These are phyloP conservation scores for Ceratobasidium sp. DNA, from an alignment of 1,284 basidiomycete species.

Conservation along the genomic window DNA sequence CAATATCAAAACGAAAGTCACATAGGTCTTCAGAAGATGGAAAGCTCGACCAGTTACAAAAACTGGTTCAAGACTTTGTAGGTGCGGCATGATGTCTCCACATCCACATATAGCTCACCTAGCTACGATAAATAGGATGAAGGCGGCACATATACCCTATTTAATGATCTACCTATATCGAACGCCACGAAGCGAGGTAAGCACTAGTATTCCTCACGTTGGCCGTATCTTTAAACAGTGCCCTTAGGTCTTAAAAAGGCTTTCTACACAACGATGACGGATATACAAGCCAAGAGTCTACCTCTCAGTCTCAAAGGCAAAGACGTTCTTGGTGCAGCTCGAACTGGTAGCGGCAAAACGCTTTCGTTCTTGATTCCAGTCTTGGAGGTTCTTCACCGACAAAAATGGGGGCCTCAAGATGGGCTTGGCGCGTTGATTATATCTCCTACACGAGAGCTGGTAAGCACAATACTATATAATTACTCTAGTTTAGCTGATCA, in stretches of 20 bases:
- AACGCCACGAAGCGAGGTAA: slow-evolving; percentile 70
- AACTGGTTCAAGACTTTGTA: slow-evolving; percentile 38
- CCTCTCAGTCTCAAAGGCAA: slow-evolving; percentile 69
- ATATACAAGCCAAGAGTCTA: slow-evolving; percentile 73
- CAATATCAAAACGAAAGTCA: slow-evolving; percentile 8
- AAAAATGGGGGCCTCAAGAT: slow-evolving; percentile 81
- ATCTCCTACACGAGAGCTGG: slow-evolving; percentile 93
- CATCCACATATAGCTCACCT: neutral
- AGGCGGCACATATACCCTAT: slow-evolving; percentile 46
- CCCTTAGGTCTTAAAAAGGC: slow-evolving; percentile 79
- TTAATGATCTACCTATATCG: slow-evolving; percentile 74
- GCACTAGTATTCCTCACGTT: slow-evolving; percentile 40
- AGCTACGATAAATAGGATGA: slow-evolving; percentile 6
- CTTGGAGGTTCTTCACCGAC: slow-evolving; percentile 75
- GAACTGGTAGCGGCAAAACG: slow-evolving; percentile 85
- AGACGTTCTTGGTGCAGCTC: slow-evolving; percentile 79
- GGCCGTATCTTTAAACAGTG: slow-evolving; percentile 14
- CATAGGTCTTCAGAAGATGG: slow-evolving; percentile 27
- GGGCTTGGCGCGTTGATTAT: slow-evolving; percentile 93
- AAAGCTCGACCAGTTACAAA: slow-evolving; percentile 32
- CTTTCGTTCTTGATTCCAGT: slow-evolving; percentile 82
- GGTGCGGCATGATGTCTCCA: neutral
- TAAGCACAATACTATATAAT: slow-evolving; percentile 51
- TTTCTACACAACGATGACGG: slow-evolving; percentile 86
- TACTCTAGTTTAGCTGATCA: neutral